Conservation (phyloP, 768 basidiomycete genomes). For the Collybia sp. region DNA sequence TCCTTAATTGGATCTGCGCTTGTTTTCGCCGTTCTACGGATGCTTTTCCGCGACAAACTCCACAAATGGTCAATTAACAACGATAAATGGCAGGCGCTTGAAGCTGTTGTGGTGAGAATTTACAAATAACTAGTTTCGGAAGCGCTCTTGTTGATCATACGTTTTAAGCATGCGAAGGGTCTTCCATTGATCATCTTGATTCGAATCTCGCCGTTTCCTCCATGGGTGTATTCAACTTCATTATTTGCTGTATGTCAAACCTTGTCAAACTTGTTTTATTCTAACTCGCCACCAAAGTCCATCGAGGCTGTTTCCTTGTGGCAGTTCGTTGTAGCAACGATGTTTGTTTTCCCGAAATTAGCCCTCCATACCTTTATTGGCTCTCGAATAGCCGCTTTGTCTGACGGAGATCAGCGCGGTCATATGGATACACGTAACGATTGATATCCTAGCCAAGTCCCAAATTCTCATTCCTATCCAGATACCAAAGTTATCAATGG, state of each 20-base stretch:
- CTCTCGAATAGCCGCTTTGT: slow-evolving; percentile 64
- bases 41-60: slow-evolving; percentile 51
- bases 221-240: slow-evolving; percentile 84
- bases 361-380: slow-evolving; percentile 77
- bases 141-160: slow-evolving; percentile 1
- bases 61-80: slow-evolving; percentile 57
- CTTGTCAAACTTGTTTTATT: slow-evolving; percentile 1
- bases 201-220: slow-evolving; percentile 77
- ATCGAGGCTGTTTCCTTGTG: slow-evolving; percentile 69
- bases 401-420: slow-evolving; percentile 70
- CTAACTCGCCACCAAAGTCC: slow-evolving; percentile 34
- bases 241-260: slow-evolving; percentile 62
- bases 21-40: slow-evolving; percentile 56
- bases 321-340: slow-evolving; percentile 75
- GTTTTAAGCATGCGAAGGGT: slow-evolving; percentile 60
- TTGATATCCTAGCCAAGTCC: slow-evolving; percentile 1
- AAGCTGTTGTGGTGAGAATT: slow-evolving; percentile 63
- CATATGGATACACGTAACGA: slow-evolving; percentile 71
- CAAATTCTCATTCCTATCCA: slow-evolving; percentile 15
- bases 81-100: slow-evolving; percentile 74
- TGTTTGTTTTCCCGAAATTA: slow-evolving; percentile 66
- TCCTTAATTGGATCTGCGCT: slow-evolving; percentile 62
- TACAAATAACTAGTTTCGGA: not conserved
- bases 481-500: slow-evolving; percentile 65
- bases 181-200: slow-evolving; percentile 80